Conservation (phyloP, 495 filamentous ascomycete species). For the Daldinia vernicosa region DNA sequence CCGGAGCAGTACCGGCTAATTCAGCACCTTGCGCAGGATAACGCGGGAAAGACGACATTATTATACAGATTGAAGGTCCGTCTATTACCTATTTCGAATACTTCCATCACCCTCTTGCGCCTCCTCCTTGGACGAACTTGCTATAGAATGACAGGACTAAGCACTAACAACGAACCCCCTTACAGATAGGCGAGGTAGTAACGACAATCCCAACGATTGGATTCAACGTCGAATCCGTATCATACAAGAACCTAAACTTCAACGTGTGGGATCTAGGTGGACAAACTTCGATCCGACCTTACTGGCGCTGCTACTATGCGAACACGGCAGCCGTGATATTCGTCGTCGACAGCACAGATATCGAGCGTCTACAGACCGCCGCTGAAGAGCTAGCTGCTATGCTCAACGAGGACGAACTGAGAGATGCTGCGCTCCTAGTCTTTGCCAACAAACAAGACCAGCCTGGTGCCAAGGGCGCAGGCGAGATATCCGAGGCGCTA, state of each 20-base stretch:
- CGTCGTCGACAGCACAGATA: slow-evolving; percentile 97
- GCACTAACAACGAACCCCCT: slow-evolving; percentile 13
- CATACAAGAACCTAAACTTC: slow-evolving; percentile 96
- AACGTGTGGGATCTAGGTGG: slow-evolving; percentile 99
- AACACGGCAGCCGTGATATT: slow-evolving; percentile 99
- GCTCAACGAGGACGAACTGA: slow-evolving; percentile 95
- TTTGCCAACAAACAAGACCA: slow-evolving; percentile 99
- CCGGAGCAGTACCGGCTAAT: slow-evolving; percentile 21
- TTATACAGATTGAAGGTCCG: slow-evolving; percentile 93
- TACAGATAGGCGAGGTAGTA: slow-evolving; percentile 95
- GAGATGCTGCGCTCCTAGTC: slow-evolving; percentile 89
- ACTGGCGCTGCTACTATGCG: slow-evolving; percentile 99
- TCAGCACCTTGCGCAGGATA: slow-evolving; percentile 71
- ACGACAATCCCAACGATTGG: slow-evolving; percentile 99
- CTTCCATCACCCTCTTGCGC: not conserved
- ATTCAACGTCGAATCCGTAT: slow-evolving; percentile 98
- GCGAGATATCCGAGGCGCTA: slow-evolving; percentile 93
- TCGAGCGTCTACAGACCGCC: slow-evolving; percentile 89
- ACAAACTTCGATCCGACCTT: slow-evolving; percentile 95
- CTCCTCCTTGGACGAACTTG: not conserved
- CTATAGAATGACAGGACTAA: not conserved
- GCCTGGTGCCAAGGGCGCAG: slow-evolving; percentile 94
- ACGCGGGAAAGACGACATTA: slow-evolving; percentile 97
- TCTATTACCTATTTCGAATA: not conserved
- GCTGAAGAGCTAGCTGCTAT: slow-evolving; percentile 93